Base-by-base conservation (phyloP, 2,329 filamentous ascomycete species). In the Ophiosphaerella herpotricha region DNA sequence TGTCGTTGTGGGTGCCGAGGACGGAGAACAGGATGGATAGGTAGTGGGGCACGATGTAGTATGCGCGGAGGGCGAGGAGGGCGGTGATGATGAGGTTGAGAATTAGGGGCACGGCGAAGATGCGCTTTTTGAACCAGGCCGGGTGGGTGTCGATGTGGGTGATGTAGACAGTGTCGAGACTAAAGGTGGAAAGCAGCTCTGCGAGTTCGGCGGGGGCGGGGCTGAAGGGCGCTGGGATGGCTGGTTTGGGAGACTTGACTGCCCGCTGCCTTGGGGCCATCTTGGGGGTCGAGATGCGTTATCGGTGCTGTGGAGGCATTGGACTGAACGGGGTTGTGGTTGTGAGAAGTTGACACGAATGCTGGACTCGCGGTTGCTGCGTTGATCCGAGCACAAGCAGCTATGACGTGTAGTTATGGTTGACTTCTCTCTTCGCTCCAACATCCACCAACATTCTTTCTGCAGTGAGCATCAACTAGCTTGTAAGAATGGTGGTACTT, bases 71-170 rank as follows among this genome's bases (percentile, higher is more conserved):
- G 50, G 80, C 61, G 61, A 96, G 85, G 29, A 90, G 73, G 2
- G 79, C 65, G 7, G 80, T 77, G 49, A 97, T 85, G 59, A 77
- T 74, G 31, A 88, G 49, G 73, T 97, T 97, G 75, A 96, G 85
- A 14, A 85, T 72, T 14, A 91, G 80, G 13, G 92, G 91, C 1
- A 96, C 85, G 40, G 85, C 64, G 74, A 96, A 97, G 64, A 95
- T 88, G 66, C 90, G 88, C 70, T 84, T 84, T 76, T 97, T 97
- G 75, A 92, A 85, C 24, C 80, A 79, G 16, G 75, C 74, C 0
- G 86, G 85, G 54, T 88, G 85, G 52, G 75, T 77, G 78, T 97
- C 92, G 73, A 96, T 79, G 77, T 96, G 91, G 26, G 88, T 81
- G 64, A 97, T 83, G 80, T 97, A 96, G 69, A 96, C 82, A 72